phyloP scores from a whole-genome alignment of 2,329 filamentous ascomycete species.

The Fusarium sp. region DNA sequence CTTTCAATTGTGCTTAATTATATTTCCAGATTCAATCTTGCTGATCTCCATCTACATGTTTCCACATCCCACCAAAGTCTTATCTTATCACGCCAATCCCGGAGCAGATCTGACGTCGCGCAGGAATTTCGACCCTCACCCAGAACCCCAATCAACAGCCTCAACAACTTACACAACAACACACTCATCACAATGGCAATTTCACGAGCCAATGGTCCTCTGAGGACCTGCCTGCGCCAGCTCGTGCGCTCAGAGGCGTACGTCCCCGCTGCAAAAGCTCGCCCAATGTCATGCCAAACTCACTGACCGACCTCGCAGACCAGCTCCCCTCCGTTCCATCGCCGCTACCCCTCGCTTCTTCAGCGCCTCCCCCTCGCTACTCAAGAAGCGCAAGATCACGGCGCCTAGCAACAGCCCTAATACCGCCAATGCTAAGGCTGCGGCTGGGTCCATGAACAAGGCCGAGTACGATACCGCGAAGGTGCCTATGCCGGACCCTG shows the following conservation, averaged over 20 bases:
- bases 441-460: slow-evolving; percentile 35
- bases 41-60: neutral
- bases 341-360: slow-evolving; percentile 46
- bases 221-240: slow-evolving; percentile 41
- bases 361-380: slow-evolving; percentile 46
- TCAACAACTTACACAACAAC: neutral
- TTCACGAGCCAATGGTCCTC: slow-evolving; percentile 44
- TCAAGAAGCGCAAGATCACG: slow-evolving; percentile 58
- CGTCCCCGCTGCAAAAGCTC: neutral
- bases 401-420: slow-evolving; percentile 50
- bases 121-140: slow-evolving; percentile 39
- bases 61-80: slow-evolving; percentile 5
- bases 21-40: neutral
- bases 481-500: slow-evolving; percentile 51
- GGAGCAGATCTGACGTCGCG: slow-evolving; percentile 44
- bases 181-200: slow-evolving; percentile 36
- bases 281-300: slow-evolving; percentile 13
- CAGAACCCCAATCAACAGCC: neutral
- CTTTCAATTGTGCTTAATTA: too few relatives aligned
- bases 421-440: slow-evolving; percentile 29
- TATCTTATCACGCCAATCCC: slow-evolving; percentile 46
- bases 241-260: slow-evolving; percentile 46
- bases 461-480: slow-evolving; percentile 40
- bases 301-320: slow-evolving; percentile 33
- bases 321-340: slow-evolving; percentile 33